Conservation (phyloP, 805 yeast genomes). For the Wickerhamiella qilinensis region DNA sequence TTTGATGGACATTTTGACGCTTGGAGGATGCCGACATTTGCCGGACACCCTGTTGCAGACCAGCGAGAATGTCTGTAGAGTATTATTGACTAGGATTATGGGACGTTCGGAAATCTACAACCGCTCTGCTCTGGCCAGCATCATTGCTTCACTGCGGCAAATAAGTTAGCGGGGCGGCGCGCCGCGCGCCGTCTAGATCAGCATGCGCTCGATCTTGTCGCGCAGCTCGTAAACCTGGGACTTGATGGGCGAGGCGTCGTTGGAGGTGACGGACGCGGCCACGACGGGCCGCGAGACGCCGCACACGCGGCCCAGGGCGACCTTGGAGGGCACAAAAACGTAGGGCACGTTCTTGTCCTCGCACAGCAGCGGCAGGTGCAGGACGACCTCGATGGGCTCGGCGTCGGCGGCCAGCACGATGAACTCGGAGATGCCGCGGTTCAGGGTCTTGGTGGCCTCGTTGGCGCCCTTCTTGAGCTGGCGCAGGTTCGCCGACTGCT, state of each 20-base stretch:
- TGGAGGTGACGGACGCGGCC: slow-evolving; percentile 95
- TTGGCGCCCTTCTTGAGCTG: slow-evolving; percentile 99
- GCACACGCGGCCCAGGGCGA: slow-evolving; percentile 99
- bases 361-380: slow-evolving; percentile 93
- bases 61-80: no score
- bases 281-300: slow-evolving; percentile 99
- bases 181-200: slow-evolving; percentile 58
- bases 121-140: slow-evolving; percentile 11
- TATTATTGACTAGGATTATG: no score
- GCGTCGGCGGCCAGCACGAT: slow-evolving; percentile 99
- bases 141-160: slow-evolving; percentile 10
- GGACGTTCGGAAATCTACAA: no score
- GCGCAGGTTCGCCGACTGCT: slow-evolving; percentile 94
- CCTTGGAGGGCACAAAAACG: slow-evolving; percentile 96
- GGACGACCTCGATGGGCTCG: slow-evolving; percentile 95
- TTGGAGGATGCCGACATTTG: no score
- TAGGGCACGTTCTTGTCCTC: slow-evolving; percentile 99
- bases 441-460: slow-evolving; percentile 97
- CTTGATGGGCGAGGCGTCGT: slow-evolving; percentile 95
- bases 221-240: slow-evolving; percentile 93
- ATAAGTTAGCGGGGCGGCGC: background rate
- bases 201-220: slow-evolving; percentile 96
- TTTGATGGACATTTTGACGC: no score
- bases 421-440: slow-evolving; percentile 99
- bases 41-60: no score